Conservation (phyloP, 176 grass and related monocot species). For the Phoenix roebelenii region DNA sequence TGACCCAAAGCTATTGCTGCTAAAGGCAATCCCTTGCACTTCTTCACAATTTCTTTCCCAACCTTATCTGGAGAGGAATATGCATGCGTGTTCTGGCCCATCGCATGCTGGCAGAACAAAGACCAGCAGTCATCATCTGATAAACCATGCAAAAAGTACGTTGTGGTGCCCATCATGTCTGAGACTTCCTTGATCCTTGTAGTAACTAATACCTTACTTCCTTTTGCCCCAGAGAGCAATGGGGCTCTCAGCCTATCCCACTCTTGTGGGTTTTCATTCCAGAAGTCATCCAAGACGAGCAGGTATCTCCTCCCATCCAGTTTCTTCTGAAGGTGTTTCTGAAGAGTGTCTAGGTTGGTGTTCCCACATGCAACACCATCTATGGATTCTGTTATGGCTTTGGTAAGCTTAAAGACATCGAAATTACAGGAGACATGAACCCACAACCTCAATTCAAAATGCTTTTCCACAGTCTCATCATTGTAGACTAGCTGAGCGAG, state of each 20-base stretch:
- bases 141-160: conserved; percentile 14
- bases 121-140: conserved; percentile 19
- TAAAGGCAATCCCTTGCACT: conserved; percentile 25
- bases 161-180: background rate
- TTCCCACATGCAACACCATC: background rate
- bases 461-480: background rate
- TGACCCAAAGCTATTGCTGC: conserved; percentile 24
- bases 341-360: conserved; percentile 13
- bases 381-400: conserved; percentile 29
- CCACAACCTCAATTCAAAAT: conserved; percentile 36
- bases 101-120: conserved; percentile 15
- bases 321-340: background rate
- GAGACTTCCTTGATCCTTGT: conserved; percentile 23
- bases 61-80: background rate
- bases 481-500: conserved; percentile 22
- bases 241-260: conserved; percentile 23
- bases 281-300: conserved; percentile 44
- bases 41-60: conserved; percentile 16
- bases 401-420: conserved; percentile 3
- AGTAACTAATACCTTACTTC: conserved; percentile 43
- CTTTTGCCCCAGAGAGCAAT: conserved; percentile 11
- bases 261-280: conserved; percentile 5
- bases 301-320: conserved; percentile 27
- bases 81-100: background rate
- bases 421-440: conserved; percentile 31